Base-by-base conservation (phyloP, 768 basidiomycete species). In the Hygrophorus pudorinus region DNA sequence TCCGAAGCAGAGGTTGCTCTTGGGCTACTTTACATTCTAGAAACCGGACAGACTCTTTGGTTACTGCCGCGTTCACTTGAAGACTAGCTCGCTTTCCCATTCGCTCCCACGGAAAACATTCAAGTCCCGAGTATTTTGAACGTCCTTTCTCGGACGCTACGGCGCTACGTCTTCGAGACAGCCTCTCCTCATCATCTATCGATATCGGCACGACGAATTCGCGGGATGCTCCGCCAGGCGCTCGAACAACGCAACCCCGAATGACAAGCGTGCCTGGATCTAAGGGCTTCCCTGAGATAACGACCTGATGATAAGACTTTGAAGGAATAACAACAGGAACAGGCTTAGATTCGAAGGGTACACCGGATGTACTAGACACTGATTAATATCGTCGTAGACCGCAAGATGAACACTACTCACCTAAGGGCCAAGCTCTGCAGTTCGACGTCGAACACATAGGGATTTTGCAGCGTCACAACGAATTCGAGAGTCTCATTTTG, bases 371-470 rank as follows among this genome's bases (percentile, higher is more conserved):
- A 51, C 92, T 97, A 3, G 11, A 41, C 20, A 30, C 7, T 37
- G n/a, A 36, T 16, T 41, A 18, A 41, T n/a, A 8, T n/a, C 4
- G 13, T 18, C 30, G 24, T 38, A 29, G 39, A 27, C 10, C 41
- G 27, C 7, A 48, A 28, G 10, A 34, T 32, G 17, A 33, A 18
- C n/a, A 42, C 16, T 42, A 5, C 63, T 50, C 49, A 91, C 93
- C 91, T 89, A 12, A 97, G 64, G 4, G 78, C 76, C 30, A 98
- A 59, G 52, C 78, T 80, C 46, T 88, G 80, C 13, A 98, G 62
- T 49, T 97, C 91, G 10, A 99, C 69, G 48, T 93, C 89, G 60
- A 98, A 94, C 3, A 88, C 76, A 60, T 83, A 94, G 1, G 91
- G 89, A 60, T 99, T 99, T 45, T 79, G 78, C n/a, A 99, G 63